These are phyloP conservation scores for Thalia dealbata DNA, from an alignment of 176 grass and related monocot species.

Conservation along the genomic window DNA sequence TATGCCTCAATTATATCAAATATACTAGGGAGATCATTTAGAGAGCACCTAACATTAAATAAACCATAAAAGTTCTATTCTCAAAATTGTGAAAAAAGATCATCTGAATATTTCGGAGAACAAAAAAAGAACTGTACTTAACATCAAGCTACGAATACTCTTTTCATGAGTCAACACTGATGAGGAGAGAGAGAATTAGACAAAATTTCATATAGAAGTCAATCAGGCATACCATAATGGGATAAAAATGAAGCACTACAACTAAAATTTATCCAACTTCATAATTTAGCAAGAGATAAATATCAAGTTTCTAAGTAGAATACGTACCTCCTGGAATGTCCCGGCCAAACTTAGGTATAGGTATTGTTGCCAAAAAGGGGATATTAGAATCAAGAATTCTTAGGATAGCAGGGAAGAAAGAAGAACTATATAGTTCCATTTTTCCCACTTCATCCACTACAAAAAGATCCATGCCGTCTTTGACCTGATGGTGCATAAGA, in stretches of 20 bases:
- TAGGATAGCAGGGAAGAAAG: conserved; percentile 79
- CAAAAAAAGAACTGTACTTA: too few species aligned
- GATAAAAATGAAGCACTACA: not conserved
- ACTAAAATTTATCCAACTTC: not conserved
- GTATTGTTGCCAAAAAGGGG: conserved; percentile 67
- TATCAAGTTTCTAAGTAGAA: not conserved
- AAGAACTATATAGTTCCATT: conserved; percentile 86
- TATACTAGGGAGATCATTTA: too few species aligned
- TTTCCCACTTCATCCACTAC: conserved; percentile 93
- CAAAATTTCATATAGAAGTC: not conserved
- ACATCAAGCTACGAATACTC: not conserved
- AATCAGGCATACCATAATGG: not conserved
- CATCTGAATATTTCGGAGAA: too few species aligned
- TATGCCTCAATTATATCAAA: too few species aligned
- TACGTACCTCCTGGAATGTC: conserved; percentile 77
- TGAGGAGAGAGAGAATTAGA: not conserved
- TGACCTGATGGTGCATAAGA: conserved; percentile 41
- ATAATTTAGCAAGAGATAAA: not conserved
- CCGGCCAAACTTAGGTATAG: conserved; percentile 50
- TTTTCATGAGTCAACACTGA: not conserved
- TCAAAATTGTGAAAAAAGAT: too few species aligned
- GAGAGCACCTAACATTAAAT: too few species aligned
- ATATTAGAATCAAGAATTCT: conserved; percentile 66
- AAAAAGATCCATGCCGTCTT: conserved; percentile 70
- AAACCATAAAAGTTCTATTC: too few species aligned